Evolutionary conservation across 495 filamentous ascomycete species (phyloP), one percentile per base, ranked within the genome.

Genomic region (Aspergillus indologenus): DNA sequence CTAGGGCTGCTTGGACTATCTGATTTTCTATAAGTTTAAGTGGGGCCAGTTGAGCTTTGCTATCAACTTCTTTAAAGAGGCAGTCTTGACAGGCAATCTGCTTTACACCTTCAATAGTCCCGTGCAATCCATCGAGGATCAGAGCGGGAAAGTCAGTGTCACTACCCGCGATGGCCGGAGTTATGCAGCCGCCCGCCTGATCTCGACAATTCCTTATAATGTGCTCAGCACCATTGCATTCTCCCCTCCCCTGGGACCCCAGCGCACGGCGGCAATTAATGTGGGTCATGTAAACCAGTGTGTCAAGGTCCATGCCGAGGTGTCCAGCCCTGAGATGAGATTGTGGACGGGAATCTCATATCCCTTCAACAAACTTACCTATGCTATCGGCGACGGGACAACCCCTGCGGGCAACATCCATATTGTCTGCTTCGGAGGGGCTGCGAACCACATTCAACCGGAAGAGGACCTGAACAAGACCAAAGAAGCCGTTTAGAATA

Each of bases 251-350:
- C 59, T 17, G 31, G 54, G 1, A 20, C 31, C 9, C n/a, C n/a
- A n/a, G 4, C 62, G 63, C 4, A 58, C 64, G 17, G 57, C 62
- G 40, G 69, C 67, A 2, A 59, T 67, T 54, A 22, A 24, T 0
- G 23, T 53, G 12, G 63, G 63, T 5, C 68, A 73, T 21, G 45
- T 68, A 12, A 64, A 69, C 51, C 61, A 67, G 45, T 63, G 61
- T 44, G 60, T 65, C 17, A 73, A 73, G 51, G 63, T 73, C 0
- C 70, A 73, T 60, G 68, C 65, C 15, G 67, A 68, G 52, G 48
- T 69, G 7, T 60, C 56, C 2, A 62, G 46, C 54, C 61, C 56
- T 29, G 59, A 64, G 19, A 67, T 67, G 65, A 59, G 65, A 3
- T 67, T 61, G 15, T 67, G 65, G 64, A 61, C 48, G n/a, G 62